phyloP scores from a whole-genome alignment of 805 yeast species.

The Wickerhamomyces ciferrii region DNA sequence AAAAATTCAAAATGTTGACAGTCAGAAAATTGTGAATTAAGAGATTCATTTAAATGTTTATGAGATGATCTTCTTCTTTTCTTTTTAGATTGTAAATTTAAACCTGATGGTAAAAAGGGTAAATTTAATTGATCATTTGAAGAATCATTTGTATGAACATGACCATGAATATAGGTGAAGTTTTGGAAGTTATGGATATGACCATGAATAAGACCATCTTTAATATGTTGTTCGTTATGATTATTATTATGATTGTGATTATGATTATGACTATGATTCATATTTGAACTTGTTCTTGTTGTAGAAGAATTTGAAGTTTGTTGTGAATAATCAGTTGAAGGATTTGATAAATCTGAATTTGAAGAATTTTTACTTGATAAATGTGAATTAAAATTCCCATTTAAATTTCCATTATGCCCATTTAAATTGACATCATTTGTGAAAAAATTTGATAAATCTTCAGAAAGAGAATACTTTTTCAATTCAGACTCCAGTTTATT shows the following conservation, averaged over 20 bases:
- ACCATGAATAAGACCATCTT: slow-evolving; percentile 59
- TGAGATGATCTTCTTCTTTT: slow-evolving; percentile 8
- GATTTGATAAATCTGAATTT: not conserved
- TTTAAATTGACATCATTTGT: not conserved
- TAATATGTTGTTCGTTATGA: not conserved
- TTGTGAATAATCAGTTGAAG: not conserved
- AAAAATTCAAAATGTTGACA: slow-evolving; percentile 37
- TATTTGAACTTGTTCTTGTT: not conserved
- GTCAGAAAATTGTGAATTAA: slow-evolving; percentile 21
- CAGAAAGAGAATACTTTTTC: not conserved
- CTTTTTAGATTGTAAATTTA: not conserved
- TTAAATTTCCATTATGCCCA: not conserved
- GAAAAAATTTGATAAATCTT: not conserved
- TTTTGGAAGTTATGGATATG: slow-evolving; percentile 60
- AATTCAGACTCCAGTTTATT: not conserved
- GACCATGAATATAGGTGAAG: slow-evolving; percentile 65
- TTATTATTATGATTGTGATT: not conserved
- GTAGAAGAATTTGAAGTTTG: not conserved
- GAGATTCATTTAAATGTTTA: slow-evolving; percentile 15
- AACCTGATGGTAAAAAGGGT: not conserved
- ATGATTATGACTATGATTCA: not conserved
- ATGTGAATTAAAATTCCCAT: too few relatives aligned
- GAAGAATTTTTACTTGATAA: not conserved
- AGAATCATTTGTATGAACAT: slow-evolving; percentile 40
- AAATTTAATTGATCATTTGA: not conserved